Evolutionary conservation across 257 asterid species (phyloP).

Genomic region (Linaria vulgaris): DNA sequence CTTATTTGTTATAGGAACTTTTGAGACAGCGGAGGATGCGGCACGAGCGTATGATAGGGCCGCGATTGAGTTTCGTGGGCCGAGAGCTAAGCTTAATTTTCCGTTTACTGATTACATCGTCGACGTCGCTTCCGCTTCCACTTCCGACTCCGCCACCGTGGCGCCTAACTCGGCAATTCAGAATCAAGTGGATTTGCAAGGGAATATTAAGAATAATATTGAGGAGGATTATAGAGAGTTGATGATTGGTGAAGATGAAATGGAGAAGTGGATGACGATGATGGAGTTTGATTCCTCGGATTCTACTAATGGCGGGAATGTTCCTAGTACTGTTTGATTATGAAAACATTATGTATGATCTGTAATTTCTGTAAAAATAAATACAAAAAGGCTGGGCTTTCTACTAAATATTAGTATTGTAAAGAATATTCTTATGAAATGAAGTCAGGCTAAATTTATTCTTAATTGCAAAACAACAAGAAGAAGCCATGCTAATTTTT

Average conservation of each 20-base stretch:
- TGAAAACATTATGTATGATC: too few species aligned
- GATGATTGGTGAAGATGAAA: conserved; percentile 48
- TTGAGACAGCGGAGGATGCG: conserved; percentile 75
- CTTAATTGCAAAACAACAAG: too few species aligned
- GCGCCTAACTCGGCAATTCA: not conserved
- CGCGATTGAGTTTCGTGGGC: conserved; percentile 85
- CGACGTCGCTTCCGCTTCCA: conserved; percentile 9
- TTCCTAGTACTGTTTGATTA: conserved; percentile 25
- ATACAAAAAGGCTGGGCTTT: too few species aligned
- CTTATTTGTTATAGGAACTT: too few species aligned
- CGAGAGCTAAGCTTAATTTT: conserved; percentile 82
- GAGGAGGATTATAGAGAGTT: conserved; percentile 39
- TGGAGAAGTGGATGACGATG: conserved; percentile 57
- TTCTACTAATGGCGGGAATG: conserved; percentile 53
- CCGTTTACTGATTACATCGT: conserved; percentile 62
- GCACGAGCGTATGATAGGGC: conserved; percentile 85
- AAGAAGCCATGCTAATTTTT: too few species aligned
- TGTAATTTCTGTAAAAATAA: too few species aligned
- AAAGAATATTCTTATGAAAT: too few species aligned
- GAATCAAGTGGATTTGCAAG: not conserved
- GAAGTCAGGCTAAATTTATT: too few species aligned
- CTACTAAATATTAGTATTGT: too few species aligned
- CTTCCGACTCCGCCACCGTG: not conserved
- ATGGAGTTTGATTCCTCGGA: conserved; percentile 65
- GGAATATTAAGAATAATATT: conserved; percentile 21